Base-by-base conservation (phyloP, 2,329 filamentous ascomycete genomes). In the Paraphoma sp. region DNA sequence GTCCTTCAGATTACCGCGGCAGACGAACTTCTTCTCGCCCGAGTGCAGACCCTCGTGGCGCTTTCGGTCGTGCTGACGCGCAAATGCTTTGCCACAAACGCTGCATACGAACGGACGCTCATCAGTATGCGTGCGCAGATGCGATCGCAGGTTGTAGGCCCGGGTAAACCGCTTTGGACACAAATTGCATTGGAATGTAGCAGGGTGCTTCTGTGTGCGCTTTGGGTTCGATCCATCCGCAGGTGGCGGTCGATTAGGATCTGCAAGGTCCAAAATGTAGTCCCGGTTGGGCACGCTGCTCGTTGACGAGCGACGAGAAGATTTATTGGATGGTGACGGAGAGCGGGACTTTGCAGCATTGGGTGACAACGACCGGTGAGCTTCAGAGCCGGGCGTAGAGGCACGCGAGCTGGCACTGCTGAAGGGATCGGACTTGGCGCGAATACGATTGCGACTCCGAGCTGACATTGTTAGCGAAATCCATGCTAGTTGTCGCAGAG, bases 11-110 rank as follows among this genome's bases (percentile, higher is more conserved):
- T 93, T 91, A 51, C 95, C 95, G 65, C 92, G 93, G 79, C 95
- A 99, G 7, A 98, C 91, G 74, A 98, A 99, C 73, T 97, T 98
- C 86, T 98, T 99, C 80, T 99, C 95, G 42, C 95, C 95, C 0
- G 92, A 96, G 72, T 99, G 95, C 42, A 99, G 81, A 40, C 94
- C 93, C 79, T 99, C 95, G 77, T 99, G 95, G 40, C 95, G 89
- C 79, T 99, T 99, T 45, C 95, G 89, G 75, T 99, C 95, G 73
- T 99, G 95, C 73, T 99, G 95, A 28, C 95, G 89, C 6, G 95
- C 95, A 79, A 99, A 99, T 0, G 95, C 95, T 77, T 99, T 99
- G 50, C 92, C 92, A 67, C 95, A 99, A 8, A 98, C 92, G 0
- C 92, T 97, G 73, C 95, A 99, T 2, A 98, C 94, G 71, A 98